Conservation (phyloP, 2,329 filamentous ascomycete species). For the Cucurbitaria berberidis region DNA sequence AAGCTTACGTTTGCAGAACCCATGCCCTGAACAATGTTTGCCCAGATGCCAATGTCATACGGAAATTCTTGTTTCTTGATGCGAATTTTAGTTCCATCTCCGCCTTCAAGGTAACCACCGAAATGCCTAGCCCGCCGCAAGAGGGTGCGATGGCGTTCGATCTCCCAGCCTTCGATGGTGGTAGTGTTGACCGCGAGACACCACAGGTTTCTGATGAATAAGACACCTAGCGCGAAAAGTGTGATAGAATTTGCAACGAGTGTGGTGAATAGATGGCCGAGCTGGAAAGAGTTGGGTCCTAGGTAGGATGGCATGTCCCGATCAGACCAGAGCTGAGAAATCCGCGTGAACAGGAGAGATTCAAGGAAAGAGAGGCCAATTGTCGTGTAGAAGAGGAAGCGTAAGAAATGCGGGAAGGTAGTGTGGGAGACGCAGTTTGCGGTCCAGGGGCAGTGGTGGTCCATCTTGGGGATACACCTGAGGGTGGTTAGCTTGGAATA, state of each 20-base stretch:
- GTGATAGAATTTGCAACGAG: slow-evolving; percentile 64
- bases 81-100: slow-evolving; percentile 60
- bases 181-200: slow-evolving; percentile 73
- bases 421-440: slow-evolving; percentile 81
- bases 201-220: slow-evolving; percentile 65
- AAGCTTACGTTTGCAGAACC: slow-evolving; percentile 59
- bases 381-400: slow-evolving; percentile 76
- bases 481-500: background rate
- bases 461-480: slow-evolving; percentile 79
- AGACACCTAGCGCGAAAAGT: slow-evolving; percentile 66
- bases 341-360: slow-evolving; percentile 66
- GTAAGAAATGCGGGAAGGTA: slow-evolving; percentile 81
- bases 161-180: slow-evolving; percentile 80
- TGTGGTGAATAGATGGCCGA: slow-evolving; percentile 68
- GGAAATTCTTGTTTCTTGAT: slow-evolving; percentile 76
- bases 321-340: slow-evolving; percentile 66
- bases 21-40: slow-evolving; percentile 78
- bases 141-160: slow-evolving; percentile 56
- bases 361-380: slow-evolving; percentile 66
- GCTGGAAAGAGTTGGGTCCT: slow-evolving; percentile 66
- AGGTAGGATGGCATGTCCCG: slow-evolving; percentile 73
- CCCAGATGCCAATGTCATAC: slow-evolving; percentile 78
- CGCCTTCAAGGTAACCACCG: slow-evolving; percentile 63
- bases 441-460: slow-evolving; percentile 88
- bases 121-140: slow-evolving; percentile 54